Evolutionary conservation across 2,329 filamentous ascomycete species (phyloP).

Genomic region (Mariannaea sp.): DNA sequence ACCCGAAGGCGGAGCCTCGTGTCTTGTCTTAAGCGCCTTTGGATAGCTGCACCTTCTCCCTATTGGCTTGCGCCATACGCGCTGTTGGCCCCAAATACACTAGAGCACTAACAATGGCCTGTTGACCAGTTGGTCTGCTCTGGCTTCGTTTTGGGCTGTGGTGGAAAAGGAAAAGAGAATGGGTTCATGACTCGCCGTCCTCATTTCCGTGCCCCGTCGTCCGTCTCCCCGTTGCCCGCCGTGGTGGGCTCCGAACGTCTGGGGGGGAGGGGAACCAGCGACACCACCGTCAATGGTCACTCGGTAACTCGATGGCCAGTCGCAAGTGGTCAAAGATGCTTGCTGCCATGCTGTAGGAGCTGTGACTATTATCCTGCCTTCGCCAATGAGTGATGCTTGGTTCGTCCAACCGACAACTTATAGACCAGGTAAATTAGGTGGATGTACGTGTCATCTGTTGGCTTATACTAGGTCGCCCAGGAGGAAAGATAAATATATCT

Average conservation of each 20-base stretch:
- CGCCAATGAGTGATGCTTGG: constrained; percentile 6
- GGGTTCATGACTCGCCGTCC: constrained; percentile 16
- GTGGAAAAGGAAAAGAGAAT: neutral
- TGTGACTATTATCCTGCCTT: neutral
- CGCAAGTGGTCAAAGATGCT: neutral
- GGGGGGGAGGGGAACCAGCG: neutral
- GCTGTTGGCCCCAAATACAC: neutral
- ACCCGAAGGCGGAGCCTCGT: neutral
- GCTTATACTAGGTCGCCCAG: no score
- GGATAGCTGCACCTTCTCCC: no score
- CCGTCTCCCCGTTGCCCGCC: constrained; percentile 8
- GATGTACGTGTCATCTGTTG: no score
- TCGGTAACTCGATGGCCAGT: neutral
- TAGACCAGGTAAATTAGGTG: neutral
- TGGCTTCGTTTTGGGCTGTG: no score
- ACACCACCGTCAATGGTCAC: constrained; percentile 10
- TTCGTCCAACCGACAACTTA: constrained; percentile 12
- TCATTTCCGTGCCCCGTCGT: constrained; percentile 16
- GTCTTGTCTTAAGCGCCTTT: neutral
- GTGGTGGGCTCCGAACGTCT: neutral
- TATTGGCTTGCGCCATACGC: constrained; percentile 1
- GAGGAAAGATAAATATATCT: no score
- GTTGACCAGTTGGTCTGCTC: neutral
- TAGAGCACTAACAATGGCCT: constrained; percentile 8
- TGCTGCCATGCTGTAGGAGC: constrained; percentile 4